Evolutionary conservation across 495 filamentous ascomycete species (phyloP), one percentile per base, ranked within the genome.

Genomic region (Pyrenula massariospora): DNA sequence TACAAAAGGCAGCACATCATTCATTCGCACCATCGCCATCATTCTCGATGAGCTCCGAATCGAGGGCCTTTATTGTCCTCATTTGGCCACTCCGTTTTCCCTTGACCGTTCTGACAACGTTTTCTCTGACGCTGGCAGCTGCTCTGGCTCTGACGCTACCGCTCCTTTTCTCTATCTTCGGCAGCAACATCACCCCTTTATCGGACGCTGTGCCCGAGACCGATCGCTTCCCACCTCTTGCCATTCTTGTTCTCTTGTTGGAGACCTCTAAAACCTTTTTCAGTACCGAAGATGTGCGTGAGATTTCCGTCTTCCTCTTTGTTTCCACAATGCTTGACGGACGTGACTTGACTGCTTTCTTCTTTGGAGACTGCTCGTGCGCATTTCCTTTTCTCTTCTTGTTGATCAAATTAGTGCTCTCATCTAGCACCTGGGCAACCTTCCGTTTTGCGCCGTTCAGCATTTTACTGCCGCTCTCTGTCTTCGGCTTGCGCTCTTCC

Each of bases 401-500:
- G 53, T 63, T 66, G 23, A 59, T 49, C 2, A 55, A 58, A 1
- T 67, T 60, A 12, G 62, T 54, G 8, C 62, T 56, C 57, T 63
- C 57, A 42, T 65, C 53, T 42, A 63, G 51, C 10, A 63, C 62
- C 42, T 64, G 60, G 10, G 50, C 52, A 20, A 59, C 31, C 59
- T 69, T 69, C 52, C 69, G 65, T 62, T 75, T 73, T 22, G 65
- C 66, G 8, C 63, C 62, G 1, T 62, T 52, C 22, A 57, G 47
- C 48, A 66, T 69, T 2, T 57, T 25, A 51, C 62, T 69, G 56
- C 81, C 80, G 62, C 75, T 63, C 19, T 63, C 63, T 48, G 58
- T 60, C 24, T 67, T 68, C 52, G 59, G 49, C 54, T 72, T 70
- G 56, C 62, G 75, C 64, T 63, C 75, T 25, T 79, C 78, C 60